phyloP scores from a whole-genome alignment of 352 stramenopile genomes.

The Globisporangium sylvaticum region DNA sequence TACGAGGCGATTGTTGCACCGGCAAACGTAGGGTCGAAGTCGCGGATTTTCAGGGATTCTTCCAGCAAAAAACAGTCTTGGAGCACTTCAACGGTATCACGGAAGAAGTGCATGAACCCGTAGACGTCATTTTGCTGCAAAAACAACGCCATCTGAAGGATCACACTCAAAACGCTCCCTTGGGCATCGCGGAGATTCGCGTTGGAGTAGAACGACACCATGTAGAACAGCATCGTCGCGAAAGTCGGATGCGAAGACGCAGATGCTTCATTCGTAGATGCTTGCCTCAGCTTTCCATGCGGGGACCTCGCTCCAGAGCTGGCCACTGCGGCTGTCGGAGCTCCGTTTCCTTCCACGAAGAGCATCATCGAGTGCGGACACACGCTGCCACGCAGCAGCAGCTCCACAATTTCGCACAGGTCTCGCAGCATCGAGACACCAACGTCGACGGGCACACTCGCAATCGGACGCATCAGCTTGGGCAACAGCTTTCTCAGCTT shows the following conservation, averaged over 20 bases:
- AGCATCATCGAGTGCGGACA: conserved; percentile 62
- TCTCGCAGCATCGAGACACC: conserved; percentile 41
- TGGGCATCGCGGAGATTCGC: conserved; percentile 32
- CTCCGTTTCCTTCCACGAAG: conserved; percentile 35
- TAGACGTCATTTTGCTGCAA: conserved; percentile 49
- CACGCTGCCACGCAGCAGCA: conserved; percentile 37
- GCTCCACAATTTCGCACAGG: conserved; percentile 48
- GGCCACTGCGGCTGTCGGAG: background rate
- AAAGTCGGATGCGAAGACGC: conserved; percentile 40
- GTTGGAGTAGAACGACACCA: conserved; percentile 68
- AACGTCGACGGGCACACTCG: conserved; percentile 24
- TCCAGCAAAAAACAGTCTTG: conserved; percentile 59
- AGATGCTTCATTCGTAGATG: conserved; percentile 5
- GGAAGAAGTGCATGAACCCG: conserved; percentile 63
- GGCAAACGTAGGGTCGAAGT: conserved; percentile 20
- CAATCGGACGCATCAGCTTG: conserved; percentile 59
- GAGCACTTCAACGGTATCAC: conserved; percentile 44
- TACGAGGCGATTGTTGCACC: conserved; percentile 40
- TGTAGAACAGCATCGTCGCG: conserved; percentile 68
- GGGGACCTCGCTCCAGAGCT: background rate
- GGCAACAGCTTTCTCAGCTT: conserved; percentile 67
- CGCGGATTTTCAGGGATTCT: conserved; percentile 33
- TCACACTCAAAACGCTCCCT: conserved; percentile 38
- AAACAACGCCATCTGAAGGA: conserved; percentile 52
- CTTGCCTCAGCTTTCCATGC: background rate